phyloP scores from a whole-genome alignment of 2,329 filamentous ascomycete species.

The Septoria linicola region DNA sequence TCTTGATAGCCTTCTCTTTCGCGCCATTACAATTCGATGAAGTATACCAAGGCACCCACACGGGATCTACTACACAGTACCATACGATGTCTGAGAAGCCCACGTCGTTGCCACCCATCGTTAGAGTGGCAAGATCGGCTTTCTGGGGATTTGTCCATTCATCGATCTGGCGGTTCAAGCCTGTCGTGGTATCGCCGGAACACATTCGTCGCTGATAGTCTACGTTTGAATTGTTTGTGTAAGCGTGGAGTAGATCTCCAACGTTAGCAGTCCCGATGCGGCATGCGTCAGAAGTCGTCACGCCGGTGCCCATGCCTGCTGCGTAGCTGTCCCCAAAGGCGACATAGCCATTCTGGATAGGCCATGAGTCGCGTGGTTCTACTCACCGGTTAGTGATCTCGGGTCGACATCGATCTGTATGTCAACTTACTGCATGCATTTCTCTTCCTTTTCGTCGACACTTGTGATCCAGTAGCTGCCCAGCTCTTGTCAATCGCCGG shows the following conservation, averaged over 20 bases:
- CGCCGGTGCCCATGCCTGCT: constrained; percentile 7
- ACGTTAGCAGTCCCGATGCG: neutral
- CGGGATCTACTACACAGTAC: no score
- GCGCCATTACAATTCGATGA: no score
- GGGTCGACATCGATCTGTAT: no score
- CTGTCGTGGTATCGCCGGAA: neutral
- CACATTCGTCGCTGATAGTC: neutral
- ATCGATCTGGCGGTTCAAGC: neutral
- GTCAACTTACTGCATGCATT: no score
- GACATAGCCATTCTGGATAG: no score
- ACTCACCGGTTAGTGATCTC: no score
- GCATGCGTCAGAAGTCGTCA: neutral
- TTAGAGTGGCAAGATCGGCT: neutral
- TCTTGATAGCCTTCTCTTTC: no score
- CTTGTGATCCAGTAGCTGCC: no score
- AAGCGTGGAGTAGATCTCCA: no score
- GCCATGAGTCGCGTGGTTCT: no score
- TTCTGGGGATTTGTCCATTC: constrained; percentile 2
- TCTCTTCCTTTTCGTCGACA: no score
- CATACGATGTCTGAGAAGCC: neutral
- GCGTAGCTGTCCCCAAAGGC: constrained; percentile 4
- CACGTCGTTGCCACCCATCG: constrained; percentile 1
- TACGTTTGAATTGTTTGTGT: neutral
- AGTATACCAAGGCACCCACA: neutral
- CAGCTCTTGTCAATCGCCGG: no score